These are phyloP conservation scores for Puya raimondii DNA, from an alignment of 176 grass and related monocot species.

Conservation along the genomic window DNA sequence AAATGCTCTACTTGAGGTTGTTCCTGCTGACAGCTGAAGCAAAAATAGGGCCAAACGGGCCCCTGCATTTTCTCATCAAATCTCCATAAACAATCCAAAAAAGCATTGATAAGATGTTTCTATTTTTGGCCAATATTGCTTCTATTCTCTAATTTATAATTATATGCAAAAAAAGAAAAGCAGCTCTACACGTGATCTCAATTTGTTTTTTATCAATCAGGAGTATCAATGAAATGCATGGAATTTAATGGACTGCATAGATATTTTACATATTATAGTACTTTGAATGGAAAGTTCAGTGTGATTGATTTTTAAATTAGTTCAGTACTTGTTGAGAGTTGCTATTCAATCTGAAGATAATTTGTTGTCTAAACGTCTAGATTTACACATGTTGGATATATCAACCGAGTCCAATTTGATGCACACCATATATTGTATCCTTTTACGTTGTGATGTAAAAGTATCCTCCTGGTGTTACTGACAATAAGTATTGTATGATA, in stretches of 20 bases:
- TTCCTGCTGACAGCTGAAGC: too few relatives aligned
- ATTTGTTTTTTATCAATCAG: neutral
- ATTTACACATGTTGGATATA: neutral
- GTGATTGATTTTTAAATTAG: neutral
- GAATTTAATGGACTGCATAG: neutral
- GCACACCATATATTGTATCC: neutral
- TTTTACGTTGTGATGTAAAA: neutral
- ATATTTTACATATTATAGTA: neutral
- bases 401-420: neutral
- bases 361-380: neutral
- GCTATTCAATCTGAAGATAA: too few relatives aligned
- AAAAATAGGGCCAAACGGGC: too few relatives aligned
- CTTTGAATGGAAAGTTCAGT: neutral
- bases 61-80: too few relatives aligned
- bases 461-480: neutral
- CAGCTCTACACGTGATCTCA: too few relatives aligned
- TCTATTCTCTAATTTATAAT: too few relatives aligned
- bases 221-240: neutral
- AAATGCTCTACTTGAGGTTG: too few relatives aligned
- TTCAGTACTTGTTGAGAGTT: neutral
- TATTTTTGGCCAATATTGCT: too few relatives aligned
- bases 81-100: too few relatives aligned
- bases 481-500: conserved; percentile 1
- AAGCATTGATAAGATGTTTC: too few relatives aligned
- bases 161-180: too few relatives aligned